Percentiles rank a stretch among this genome's conserved stretches.
These are phyloP conservation scores for Aspergillus spinulosporus DNA, from an alignment of 2,329 filamentous ascomycete species.

Conservation along the genomic window DNA sequence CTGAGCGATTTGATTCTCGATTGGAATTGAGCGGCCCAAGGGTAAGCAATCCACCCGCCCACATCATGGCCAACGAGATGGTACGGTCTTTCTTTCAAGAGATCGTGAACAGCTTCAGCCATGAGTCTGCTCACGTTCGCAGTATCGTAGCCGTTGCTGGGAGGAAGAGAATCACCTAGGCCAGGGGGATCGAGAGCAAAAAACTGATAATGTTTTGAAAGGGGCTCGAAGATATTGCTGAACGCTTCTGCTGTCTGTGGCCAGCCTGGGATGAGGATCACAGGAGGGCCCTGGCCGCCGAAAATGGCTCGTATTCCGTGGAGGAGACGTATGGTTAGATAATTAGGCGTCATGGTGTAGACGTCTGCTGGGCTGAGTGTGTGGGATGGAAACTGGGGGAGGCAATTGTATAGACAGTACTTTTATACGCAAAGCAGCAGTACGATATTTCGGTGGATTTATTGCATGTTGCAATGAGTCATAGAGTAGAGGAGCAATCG, in stretches of 20 bases:
- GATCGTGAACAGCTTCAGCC: conserved; percentile 20
- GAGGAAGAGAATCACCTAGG: conserved; percentile 26
- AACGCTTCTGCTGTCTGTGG: conserved; percentile 31
- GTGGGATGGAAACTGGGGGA: no score
- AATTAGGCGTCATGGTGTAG: neutral
- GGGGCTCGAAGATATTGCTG: conserved; percentile 24
- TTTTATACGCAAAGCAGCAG: no score
- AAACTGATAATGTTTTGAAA: conserved; percentile 25
- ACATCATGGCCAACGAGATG: conserved; percentile 32
- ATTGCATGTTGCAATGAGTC: no score
- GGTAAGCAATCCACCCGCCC: conserved; percentile 28
- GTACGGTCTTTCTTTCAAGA: conserved; percentile 18
- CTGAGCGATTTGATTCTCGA: conserved; percentile 25
- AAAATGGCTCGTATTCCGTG: conserved; percentile 27
- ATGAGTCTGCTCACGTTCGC: conserved; percentile 21
- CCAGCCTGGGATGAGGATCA: conserved; percentile 29
- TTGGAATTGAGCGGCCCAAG: conserved; percentile 27
- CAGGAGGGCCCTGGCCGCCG: conserved; percentile 24
- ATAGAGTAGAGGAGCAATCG: no score
- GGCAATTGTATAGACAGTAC: no score
- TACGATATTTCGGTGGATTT: no score
- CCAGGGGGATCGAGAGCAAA: conserved; percentile 29
- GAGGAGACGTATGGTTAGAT: conserved; percentile 22
- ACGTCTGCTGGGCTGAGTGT: no score
- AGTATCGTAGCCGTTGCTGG: conserved; percentile 15